Evolutionary conservation across 176 grass and related monocot genomes (phyloP).

Genomic region (Avena sativa): DNA sequence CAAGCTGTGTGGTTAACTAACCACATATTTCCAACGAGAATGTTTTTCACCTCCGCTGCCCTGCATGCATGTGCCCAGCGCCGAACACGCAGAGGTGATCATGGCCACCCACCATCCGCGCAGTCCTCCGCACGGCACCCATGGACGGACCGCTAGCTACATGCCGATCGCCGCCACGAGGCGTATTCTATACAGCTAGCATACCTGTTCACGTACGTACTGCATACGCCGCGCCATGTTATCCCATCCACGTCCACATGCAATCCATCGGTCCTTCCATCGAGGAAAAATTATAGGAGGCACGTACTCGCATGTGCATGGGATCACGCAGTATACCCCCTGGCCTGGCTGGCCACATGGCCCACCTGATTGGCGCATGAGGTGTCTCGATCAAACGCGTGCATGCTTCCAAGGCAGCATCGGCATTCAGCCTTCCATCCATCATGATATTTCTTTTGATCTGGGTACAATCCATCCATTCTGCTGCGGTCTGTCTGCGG

Average conservation of each 20-base stretch:
- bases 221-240: not conserved
- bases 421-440: not conserved
- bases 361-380: constrained; percentile 52
- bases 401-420: constrained; percentile 21
- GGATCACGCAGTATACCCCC: constrained; percentile 37
- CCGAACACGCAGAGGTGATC: no score
- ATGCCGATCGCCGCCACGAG: not conserved
- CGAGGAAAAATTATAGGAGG: not conserved
- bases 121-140: not conserved
- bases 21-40: no score
- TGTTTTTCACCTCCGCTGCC: not conserved
- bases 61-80: no score
- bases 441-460: not conserved
- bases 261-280: constrained; percentile 22
- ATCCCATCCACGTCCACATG: not conserved
- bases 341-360: constrained; percentile 29
- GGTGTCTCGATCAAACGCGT: constrained; percentile 27
- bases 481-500: not conserved
- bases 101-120: not conserved
- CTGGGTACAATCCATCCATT: not conserved
- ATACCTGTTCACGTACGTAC: not conserved
- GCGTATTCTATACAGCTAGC: not conserved
- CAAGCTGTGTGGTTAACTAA: not conserved
- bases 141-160: not conserved
- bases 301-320: constrained; percentile 49